Conservation (phyloP, 306 rosid genomes). For the Delonix regia region DNA sequence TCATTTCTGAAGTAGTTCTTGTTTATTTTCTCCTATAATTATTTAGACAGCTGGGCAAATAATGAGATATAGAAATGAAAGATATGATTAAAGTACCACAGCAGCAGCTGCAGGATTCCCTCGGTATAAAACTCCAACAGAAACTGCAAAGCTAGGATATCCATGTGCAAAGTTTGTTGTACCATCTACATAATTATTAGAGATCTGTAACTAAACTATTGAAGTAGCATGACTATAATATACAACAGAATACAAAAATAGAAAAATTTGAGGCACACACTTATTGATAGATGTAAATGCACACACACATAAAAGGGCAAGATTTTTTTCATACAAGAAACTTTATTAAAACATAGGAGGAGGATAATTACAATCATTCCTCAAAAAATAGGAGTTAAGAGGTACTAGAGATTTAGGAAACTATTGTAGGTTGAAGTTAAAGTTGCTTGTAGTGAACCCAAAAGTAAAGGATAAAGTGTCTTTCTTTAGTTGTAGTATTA, state of each 20-base stretch:
- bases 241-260: not conserved
- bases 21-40: not conserved
- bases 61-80: constrained; percentile 29
- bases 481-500: not conserved
- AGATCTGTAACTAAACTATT: constrained; percentile 36
- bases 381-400: not conserved
- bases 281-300: not conserved
- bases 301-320: not conserved
- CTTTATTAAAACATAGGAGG: not conserved
- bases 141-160: constrained; percentile 94
- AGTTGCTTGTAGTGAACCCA: not conserved
- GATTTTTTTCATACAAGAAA: not conserved
- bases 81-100: constrained; percentile 59
- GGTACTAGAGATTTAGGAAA: not conserved
- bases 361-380: constrained; percentile 1
- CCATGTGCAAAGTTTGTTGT: constrained; percentile 97
- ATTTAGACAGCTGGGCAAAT: not conserved
- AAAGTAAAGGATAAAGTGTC: not conserved
- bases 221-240: constrained; percentile 7
- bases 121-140: constrained; percentile 83
- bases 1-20: not conserved
- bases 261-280: constrained; percentile 8
- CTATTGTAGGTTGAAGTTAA: not conserved
- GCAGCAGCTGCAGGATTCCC: constrained; percentile 96
- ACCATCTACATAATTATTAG: constrained; percentile 65